Base-by-base conservation (phyloP, 306 rosid species). In the Begonia fuchsioides region DNA sequence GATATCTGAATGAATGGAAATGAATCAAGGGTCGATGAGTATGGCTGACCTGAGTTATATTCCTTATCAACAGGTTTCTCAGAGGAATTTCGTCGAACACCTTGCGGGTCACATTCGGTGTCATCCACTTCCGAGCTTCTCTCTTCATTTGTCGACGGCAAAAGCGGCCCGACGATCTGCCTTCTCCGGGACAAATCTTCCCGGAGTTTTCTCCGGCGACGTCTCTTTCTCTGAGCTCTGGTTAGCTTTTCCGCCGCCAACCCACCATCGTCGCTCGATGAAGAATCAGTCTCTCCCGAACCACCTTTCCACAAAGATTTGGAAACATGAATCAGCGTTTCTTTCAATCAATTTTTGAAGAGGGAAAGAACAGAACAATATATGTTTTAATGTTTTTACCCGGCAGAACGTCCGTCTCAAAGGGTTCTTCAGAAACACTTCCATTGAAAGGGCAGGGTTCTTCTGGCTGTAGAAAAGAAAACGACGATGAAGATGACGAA, bases 141-240 rank as follows among this genome's bases (percentile, higher is more conserved):
- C 10, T 44, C 45, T 11, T 11, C 38, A 0, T 5, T 1, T 0
- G 15, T 1, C 0, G 15, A 26, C 14, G 75, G 80, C 51, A 78
- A 49, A 57, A 78, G 53, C 0, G 93, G 88, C 16, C 95, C 95
- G 46, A 81, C 63, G 13, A 78, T 49, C 20, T 69, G 65, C 1
- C 76, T 71, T 1, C 86, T 80, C 35, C 67, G 70, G 9, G 54
- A 32, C 35, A 77, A 65, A 32, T 81, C 93, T 49, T 68, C 77
- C 73, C 67, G 78, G 2, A 78, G 63, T 71, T 58, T 81, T 76
- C 67, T 81, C 56, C 54, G 76, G 11, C 93, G 81, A 47, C 71
- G 62, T 50, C 56, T 81, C 65, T 86, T 86, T 55, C 88, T 54
- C 39, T 86, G 95, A 43, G 88, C 79, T 49, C 95, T 74, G 1